A percentile compares a stretch with the other conserved stretches of the same genome.
Conservation (phyloP, 1,284 basidiomycete genomes). For the Nidula niveotomentosa region DNA sequence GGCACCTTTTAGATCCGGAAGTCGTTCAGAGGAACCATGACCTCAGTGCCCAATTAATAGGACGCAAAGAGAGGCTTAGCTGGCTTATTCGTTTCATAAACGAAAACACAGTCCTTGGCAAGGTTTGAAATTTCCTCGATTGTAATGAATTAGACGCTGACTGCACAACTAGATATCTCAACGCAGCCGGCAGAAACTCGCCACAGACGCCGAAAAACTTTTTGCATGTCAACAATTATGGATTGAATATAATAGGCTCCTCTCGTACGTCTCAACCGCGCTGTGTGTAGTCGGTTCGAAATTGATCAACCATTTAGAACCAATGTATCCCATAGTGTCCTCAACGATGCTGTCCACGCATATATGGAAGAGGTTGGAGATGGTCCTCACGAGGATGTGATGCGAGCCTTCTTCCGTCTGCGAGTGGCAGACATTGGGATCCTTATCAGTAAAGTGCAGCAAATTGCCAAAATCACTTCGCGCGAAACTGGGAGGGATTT, state of each 20-base stretch:
- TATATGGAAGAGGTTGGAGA: slow-evolving; percentile 64
- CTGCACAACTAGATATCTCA: slow-evolving; percentile 68
- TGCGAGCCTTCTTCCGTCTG: slow-evolving; percentile 84
- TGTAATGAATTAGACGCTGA: neutral
- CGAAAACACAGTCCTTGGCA: slow-evolving; percentile 75
- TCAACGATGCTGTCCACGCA: slow-evolving; percentile 63
- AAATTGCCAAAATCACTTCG: slow-evolving; percentile 40
- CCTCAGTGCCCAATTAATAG: slow-evolving; percentile 76
- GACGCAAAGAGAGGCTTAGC: slow-evolving; percentile 74
- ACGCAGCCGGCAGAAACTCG: slow-evolving; percentile 72
- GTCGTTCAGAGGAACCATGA: slow-evolving; percentile 81
- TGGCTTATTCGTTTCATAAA: slow-evolving; percentile 90
- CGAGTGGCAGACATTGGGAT: slow-evolving; percentile 62
- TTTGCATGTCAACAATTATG: slow-evolving; percentile 85
- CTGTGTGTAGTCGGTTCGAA: neutral
- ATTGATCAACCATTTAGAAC: slow-evolving; percentile 10
- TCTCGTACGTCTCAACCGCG: slow-evolving; percentile 45
- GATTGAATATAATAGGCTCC: slow-evolving; percentile 74
- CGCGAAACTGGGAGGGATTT: slow-evolving; percentile 39
- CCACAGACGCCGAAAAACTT: slow-evolving; percentile 88
- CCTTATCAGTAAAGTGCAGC: slow-evolving; percentile 53
- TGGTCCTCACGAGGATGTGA: slow-evolving; percentile 69
- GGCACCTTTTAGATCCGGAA: slow-evolving; percentile 54
- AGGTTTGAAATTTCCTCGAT: slow-evolving; percentile 41
- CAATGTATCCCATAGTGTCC: slow-evolving; percentile 51